Evolutionary conservation across 2,329 filamentous ascomycete species (phyloP).

Genomic region (Teratosphaeria zuluensis): DNA sequence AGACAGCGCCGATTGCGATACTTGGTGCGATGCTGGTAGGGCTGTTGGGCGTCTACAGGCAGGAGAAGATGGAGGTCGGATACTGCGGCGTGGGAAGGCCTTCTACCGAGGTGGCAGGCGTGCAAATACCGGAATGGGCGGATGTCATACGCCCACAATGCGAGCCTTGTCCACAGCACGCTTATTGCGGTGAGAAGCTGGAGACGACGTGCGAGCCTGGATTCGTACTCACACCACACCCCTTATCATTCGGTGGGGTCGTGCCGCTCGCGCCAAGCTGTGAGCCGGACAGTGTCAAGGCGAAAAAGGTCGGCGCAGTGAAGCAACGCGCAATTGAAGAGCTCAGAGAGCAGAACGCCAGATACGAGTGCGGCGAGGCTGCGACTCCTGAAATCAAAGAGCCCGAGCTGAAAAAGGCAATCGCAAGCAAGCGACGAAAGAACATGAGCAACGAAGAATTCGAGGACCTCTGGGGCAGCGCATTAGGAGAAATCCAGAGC

Average conservation of each 20-base stretch:
- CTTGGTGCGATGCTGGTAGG: conserved; percentile 59
- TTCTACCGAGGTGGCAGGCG: conserved; percentile 47
- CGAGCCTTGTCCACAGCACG: conserved; percentile 82
- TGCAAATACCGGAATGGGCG: conserved; percentile 64
- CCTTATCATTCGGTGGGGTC: conserved; percentile 68
- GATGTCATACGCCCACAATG: conserved; percentile 67
- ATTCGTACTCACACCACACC: conserved; percentile 77
- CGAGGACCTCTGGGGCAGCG: conserved; percentile 72
- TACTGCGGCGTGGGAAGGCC: conserved; percentile 77
- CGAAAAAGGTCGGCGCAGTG: conserved; percentile 73
- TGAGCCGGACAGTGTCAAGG: conserved; percentile 90
- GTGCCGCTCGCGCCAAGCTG: conserved; percentile 83
- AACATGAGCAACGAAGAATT: conserved; percentile 82
- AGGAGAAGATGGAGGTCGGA: conserved; percentile 92
- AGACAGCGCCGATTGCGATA: conserved; percentile 61
- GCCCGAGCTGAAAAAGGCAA: conserved; percentile 64
- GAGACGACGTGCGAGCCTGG: conserved; percentile 73
- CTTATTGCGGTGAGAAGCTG: conserved; percentile 74
- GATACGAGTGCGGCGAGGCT: conserved; percentile 78
- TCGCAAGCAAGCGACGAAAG: conserved; percentile 67
- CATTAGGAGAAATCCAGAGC: conserved; percentile 59
- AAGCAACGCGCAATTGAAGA: conserved; percentile 82
- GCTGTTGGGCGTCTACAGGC: conserved; percentile 75
- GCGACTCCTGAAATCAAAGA: conserved; percentile 58
- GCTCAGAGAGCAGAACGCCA: conserved; percentile 72